Evolutionary conservation across 2,329 filamentous ascomycete genomes (phyloP).

Genomic region (Xylaria polymorpha): DNA sequence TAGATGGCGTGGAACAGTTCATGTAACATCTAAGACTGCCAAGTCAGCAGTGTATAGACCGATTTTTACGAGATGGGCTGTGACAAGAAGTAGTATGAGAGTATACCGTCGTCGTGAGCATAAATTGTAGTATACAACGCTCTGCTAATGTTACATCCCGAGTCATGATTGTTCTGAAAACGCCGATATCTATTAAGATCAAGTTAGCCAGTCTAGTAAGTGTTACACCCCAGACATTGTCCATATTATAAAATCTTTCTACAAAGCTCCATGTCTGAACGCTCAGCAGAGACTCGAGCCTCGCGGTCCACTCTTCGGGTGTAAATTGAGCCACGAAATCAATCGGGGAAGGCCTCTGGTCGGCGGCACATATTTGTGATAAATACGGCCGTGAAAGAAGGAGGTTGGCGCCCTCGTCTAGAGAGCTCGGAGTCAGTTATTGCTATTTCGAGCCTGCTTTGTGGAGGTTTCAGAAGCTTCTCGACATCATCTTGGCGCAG

Average conservation of each 20-base stretch:
- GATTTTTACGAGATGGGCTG: too few species aligned
- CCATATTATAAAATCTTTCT: not conserved
- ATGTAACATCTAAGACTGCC: slow-evolving; percentile 17
- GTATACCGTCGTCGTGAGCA: slow-evolving; percentile 12
- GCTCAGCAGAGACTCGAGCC: slow-evolving; percentile 4
- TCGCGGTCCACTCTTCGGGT: not conserved
- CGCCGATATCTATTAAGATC: not conserved
- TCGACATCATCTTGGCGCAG: too few species aligned
- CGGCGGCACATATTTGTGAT: rapidly evolving
- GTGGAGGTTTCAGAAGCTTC: too few species aligned
- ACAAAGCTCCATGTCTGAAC: not conserved
- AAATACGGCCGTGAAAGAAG: slow-evolving; percentile 3
- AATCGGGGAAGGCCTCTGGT: not conserved
- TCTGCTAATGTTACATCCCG: slow-evolving; percentile 23
- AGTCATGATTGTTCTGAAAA: not conserved
- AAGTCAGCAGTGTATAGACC: not conserved
- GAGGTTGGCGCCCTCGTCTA: not conserved
- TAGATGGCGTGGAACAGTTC: slow-evolving; percentile 25
- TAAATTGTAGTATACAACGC: slow-evolving; percentile 5
- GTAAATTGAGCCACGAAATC: slow-evolving; percentile 7
- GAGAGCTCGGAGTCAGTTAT: too few species aligned
- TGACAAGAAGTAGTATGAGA: not conserved
- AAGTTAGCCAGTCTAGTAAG: not conserved
- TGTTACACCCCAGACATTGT: slow-evolving; percentile 1
- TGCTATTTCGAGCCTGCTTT: too few species aligned